Conservation (phyloP, 805 yeast species). For the Debaryomyces prosopidis region DNA sequence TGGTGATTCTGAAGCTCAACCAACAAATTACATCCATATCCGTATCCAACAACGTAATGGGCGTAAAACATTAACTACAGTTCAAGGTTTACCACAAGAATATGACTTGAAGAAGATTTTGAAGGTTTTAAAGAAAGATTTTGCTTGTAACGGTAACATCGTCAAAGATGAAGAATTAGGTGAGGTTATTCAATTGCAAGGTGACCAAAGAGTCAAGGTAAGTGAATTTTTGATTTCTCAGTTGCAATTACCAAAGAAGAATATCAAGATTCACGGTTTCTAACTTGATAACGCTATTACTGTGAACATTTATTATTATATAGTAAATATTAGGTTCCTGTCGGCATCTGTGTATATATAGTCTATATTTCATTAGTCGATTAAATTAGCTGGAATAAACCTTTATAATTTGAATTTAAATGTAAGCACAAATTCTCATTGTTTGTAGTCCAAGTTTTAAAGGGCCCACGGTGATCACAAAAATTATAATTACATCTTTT, state of each 20-base stretch:
- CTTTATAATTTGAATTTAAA: background rate
- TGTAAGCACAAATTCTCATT: too few relatives aligned
- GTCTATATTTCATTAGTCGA: conserved; percentile 3
- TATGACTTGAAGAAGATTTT: conserved; percentile 92
- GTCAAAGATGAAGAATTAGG: conserved; percentile 96
- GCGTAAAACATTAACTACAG: conserved; percentile 97
- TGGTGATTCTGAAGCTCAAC: conserved; percentile 98
- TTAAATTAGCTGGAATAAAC: background rate
- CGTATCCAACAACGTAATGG: conserved; percentile 99
- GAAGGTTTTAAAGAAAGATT: conserved; percentile 93
- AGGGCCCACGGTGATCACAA: too few relatives aligned
- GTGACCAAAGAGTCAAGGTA: conserved; percentile 97
- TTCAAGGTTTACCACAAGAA: conserved; percentile 94
- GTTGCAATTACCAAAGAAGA: conserved; percentile 89
- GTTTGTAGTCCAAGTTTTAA: too few relatives aligned
- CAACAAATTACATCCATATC: conserved; percentile 93
- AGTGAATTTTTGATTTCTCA: conserved; percentile 87
- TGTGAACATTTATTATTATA: background rate
- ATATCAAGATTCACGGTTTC: conserved; percentile 98
- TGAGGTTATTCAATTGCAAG: conserved; percentile 96
- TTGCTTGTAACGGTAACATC: conserved; percentile 98
- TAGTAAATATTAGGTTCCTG: background rate
- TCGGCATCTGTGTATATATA: conserved; percentile 1
- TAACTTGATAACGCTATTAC: conserved; percentile 32
- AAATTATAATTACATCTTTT: too few relatives aligned